phyloP scores from a whole-genome alignment of 257 asterid species.

The Perilla frutescens region DNA sequence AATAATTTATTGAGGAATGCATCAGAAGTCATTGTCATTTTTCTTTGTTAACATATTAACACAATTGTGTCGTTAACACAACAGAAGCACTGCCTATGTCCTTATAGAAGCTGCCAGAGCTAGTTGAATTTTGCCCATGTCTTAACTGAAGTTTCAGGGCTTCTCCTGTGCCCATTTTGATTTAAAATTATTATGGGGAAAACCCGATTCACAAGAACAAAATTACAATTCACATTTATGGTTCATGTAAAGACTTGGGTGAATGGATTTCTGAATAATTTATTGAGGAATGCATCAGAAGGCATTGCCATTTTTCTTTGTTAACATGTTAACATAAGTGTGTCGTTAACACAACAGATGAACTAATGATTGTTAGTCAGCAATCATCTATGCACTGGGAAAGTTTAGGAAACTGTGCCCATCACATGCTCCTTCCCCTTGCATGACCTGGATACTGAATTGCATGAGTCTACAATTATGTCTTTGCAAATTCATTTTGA shows the following conservation, averaged over 20 bases:
- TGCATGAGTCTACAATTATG: background rate
- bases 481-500: background rate
- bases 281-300: slow-evolving; percentile 14
- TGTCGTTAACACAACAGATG: background rate
- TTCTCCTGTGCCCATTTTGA: background rate
- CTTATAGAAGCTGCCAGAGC: background rate
- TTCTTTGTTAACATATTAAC: background rate
- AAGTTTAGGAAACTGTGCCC: slow-evolving; percentile 1
- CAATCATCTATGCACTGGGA: slow-evolving; percentile 1
- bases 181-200: background rate
- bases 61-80: background rate
- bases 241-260: background rate
- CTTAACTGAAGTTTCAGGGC: background rate
- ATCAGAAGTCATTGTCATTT: slow-evolving; percentile 12
- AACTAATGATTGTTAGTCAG: background rate
- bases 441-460: slow-evolving; percentile 18
- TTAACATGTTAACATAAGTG: background rate
- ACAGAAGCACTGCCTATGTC: background rate
- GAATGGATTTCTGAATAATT: background rate
- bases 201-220: background rate
- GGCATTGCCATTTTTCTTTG: slow-evolving; percentile 14
- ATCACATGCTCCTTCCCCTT: slow-evolving; percentile 1
- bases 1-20: slow-evolving; percentile 16
- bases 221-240: background rate
- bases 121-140: background rate